Conservation (phyloP, 2,329 filamentous ascomycete species). For the Exophiala calicioides region DNA sequence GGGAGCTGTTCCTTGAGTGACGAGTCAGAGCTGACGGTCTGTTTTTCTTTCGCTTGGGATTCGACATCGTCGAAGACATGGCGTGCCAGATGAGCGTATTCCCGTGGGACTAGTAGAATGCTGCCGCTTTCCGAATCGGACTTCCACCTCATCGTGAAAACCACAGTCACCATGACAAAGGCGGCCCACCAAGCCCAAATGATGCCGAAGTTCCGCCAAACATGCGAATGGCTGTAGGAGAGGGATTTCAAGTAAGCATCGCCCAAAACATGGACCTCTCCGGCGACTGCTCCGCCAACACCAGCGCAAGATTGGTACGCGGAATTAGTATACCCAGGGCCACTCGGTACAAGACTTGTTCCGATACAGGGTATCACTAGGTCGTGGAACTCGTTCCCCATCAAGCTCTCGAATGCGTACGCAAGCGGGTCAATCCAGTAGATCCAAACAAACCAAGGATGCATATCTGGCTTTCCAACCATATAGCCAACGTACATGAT, state of each 20-base stretch:
- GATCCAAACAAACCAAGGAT: constrained; percentile 53
- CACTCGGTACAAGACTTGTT: constrained; percentile 39
- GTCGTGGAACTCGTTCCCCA: constrained; percentile 40
- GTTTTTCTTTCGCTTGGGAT: constrained; percentile 37
- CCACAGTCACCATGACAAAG: constrained; percentile 60
- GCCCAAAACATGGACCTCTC: constrained; percentile 54
- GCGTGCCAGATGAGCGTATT: constrained; percentile 49
- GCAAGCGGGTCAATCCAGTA: constrained; percentile 44
- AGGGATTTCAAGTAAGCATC: constrained; percentile 61
- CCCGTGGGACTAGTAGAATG: constrained; percentile 63
- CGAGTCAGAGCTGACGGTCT: constrained; percentile 16
- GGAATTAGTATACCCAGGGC: constrained; percentile 35
- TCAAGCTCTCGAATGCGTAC: constrained; percentile 42
- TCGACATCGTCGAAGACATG: constrained; percentile 52
- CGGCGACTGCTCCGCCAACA: constrained; percentile 56
- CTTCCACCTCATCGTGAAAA: constrained; percentile 60
- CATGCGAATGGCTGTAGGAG: constrained; percentile 53
- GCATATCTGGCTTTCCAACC: constrained; percentile 51
- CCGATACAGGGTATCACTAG: constrained; percentile 40
- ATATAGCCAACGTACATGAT: constrained; percentile 48
- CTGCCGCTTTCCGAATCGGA: constrained; percentile 54
- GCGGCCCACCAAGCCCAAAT: constrained; percentile 65
- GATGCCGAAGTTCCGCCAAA: constrained; percentile 65
- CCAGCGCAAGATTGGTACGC: constrained; percentile 62
- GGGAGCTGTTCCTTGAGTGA: constrained; percentile 1